Evolutionary conservation across 371 early-diverging fungal species (phyloP).

Genomic region (Mucor sp.): DNA sequence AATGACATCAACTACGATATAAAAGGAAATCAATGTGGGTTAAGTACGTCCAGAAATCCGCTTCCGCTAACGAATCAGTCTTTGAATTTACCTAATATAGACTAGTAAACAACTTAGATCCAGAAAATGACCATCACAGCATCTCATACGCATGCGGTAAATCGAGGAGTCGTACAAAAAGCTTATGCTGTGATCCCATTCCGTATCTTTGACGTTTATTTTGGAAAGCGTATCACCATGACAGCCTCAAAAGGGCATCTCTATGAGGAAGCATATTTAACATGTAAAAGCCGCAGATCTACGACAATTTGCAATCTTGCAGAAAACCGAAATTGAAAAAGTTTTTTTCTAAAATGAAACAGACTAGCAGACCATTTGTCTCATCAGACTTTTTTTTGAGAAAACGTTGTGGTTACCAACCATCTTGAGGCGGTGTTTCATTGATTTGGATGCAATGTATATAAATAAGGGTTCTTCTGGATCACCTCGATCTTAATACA

Average conservation of each 20-base stretch:
- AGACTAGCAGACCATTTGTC: not conserved
- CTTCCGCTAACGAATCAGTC: not conserved
- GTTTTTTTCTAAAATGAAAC: not conserved
- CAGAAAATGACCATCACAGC: not conserved
- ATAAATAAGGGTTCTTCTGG: not conserved
- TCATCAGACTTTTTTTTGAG: not conserved
- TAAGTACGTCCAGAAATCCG: not conserved
- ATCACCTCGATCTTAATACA: not conserved
- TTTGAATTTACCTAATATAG: not conserved
- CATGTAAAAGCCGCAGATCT: not conserved
- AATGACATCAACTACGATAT: not conserved
- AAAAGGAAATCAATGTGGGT: conserved; percentile 9
- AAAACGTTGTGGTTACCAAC: not conserved
- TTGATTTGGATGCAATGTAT: not conserved
- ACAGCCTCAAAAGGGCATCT: not conserved
- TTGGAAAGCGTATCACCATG: conserved; percentile 2
- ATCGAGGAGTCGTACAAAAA: not conserved
- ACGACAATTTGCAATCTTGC: not conserved
- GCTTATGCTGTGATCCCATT: not conserved
- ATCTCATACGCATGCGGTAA: not conserved
- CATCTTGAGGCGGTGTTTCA: not conserved
- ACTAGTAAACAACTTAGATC: not conserved
- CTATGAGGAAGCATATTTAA: not conserved
- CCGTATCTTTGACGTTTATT: conserved; percentile 1
- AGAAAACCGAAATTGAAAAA: not conserved